Base-by-base conservation (phyloP, 805 yeast species). In the Monosporozyma aerobia region DNA sequence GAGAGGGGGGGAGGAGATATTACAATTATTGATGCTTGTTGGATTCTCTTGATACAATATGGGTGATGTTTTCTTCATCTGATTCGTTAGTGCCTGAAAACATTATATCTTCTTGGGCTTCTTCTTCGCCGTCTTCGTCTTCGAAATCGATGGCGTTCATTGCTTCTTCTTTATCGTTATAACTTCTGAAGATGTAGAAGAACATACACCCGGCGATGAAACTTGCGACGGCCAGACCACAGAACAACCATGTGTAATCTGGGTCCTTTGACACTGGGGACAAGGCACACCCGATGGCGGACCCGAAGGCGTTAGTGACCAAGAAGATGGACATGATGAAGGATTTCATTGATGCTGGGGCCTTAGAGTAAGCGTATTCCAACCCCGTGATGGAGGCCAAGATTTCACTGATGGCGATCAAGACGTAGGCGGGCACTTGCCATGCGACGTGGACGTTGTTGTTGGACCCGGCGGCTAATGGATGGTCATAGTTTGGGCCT, bases 331-430 rank as follows among this genome's bases (percentile, higher is more conserved):
- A 75, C 76, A 73, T 72, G 47, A 71, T 69, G 44, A 73, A 65
- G 19, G 74, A 69, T 55, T 70, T 73, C 74, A 72, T 71, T 43
- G 77, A 70, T 8, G 75, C 76, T 44, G 94, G 94, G 5, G 94
- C 92, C 72, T 86, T 83, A 29, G 90, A 81, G 71, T 84, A 87
- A 19, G 95, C 95, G 64, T 84, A 85, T 71, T 87, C 94, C 59
- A 84, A 77, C 60, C 92, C 94, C 23, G 94, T 85, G 60, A 85
- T 79, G 51, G 87, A 83, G 33, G 90, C 90, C 59, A 87, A 78
- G 58, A 86, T 85, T 69, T 87, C 95, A 16, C 90, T 80, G 51
- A 84, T 65, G 11, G 87, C 92, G 68, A 84, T 81, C 57, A 87
- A 70, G 44, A 84, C 76, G 68, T 86, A 87, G 3, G 89, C 85